These are phyloP conservation scores for Periconia sp. DNA, from an alignment of 2,329 filamentous ascomycete species.

Conservation along the genomic window DNA sequence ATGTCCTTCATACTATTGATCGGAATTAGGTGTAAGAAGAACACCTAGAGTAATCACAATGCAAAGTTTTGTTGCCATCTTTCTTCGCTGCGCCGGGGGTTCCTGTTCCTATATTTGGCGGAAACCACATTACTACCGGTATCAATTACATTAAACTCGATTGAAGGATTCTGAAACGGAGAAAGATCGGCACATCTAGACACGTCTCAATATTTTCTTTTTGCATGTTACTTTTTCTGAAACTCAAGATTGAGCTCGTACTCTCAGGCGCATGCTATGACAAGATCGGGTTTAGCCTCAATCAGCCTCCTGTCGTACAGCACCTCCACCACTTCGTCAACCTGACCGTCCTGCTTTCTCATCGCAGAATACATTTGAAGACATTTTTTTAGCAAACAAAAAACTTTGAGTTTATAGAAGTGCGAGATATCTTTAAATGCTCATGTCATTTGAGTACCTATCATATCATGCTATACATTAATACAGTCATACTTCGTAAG, in stretches of 20 bases:
- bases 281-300: background rate
- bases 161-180: background rate
- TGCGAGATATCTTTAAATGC: background rate
- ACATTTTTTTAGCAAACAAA: background rate
- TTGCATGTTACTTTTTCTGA: background rate
- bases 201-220: constrained; percentile 8
- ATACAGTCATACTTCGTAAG: background rate
- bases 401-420: background rate
- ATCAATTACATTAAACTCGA: too few relatives aligned
- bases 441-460: background rate
- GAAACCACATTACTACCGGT: too few relatives aligned
- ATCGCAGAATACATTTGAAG: background rate
- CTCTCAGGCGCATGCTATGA: background rate
- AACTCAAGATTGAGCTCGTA: background rate
- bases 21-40: too few relatives aligned
- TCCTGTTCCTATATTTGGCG: too few relatives aligned
- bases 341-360: too few relatives aligned
- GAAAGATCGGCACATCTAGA: background rate
- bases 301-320: background rate
- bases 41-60: too few relatives aligned
- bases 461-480: background rate
- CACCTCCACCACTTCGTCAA: background rate
- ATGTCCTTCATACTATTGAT: too few relatives aligned
- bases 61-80: too few relatives aligned
- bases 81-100: too few relatives aligned